Evolutionary conservation across 768 basidiomycete genomes (phyloP).

Genomic region (Lactarius deliciosus): DNA sequence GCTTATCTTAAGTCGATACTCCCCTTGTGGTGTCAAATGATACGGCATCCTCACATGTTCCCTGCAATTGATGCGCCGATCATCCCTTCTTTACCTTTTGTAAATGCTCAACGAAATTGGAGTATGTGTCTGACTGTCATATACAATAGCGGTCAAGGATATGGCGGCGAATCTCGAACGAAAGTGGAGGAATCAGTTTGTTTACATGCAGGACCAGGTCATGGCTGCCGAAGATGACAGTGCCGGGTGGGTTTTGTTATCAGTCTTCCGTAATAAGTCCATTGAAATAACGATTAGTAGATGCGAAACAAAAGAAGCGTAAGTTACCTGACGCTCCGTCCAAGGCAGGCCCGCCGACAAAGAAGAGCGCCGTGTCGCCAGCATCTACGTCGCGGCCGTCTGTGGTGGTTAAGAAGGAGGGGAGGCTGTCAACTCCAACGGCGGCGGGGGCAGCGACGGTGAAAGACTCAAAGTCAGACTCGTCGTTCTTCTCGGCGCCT

Average conservation of each 20-base stretch:
- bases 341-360: conserved; percentile 53
- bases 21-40: conserved; percentile 15
- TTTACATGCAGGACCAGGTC: conserved; percentile 44
- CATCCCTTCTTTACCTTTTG: conserved; percentile 3
- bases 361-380: conserved; percentile 60
- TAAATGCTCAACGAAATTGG: conserved; percentile 14
- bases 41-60: conserved; percentile 7
- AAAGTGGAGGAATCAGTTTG: conserved; percentile 72
- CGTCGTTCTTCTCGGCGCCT: conserved; percentile 85
- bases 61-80: conserved; percentile 15
- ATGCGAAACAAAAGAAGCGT: conserved; percentile 62
- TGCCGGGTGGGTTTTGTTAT: conserved; percentile 74
- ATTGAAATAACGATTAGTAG: conserved; percentile 32
- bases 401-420: conserved; percentile 59
- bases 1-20: not conserved
- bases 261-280: not conserved
- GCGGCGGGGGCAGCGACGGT: conserved; percentile 34
- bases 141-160: conserved; percentile 82
- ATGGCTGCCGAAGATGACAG: conserved; percentile 36
- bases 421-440: conserved; percentile 35
- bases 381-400: conserved; percentile 42
- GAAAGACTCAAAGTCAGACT: conserved; percentile 82
- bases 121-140: conserved; percentile 64
- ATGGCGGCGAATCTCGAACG: conserved; percentile 87
- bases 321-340: conserved; percentile 57